Evolutionary conservation across 2,329 filamentous ascomycete genomes (phyloP).

Genomic region (Paracoccidioides lutzii): DNA sequence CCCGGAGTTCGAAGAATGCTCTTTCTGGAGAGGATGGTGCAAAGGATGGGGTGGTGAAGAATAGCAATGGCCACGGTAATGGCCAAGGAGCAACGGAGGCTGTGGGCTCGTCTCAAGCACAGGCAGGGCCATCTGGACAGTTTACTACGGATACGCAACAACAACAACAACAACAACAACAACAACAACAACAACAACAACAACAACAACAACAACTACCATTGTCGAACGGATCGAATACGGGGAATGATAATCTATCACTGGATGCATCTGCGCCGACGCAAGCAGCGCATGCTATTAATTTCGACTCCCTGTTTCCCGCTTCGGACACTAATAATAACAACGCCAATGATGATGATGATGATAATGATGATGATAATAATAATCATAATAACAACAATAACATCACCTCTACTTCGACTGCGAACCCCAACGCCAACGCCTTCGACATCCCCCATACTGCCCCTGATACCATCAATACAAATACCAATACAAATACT

Average conservation of each 20-base stretch:
- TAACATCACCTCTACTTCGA: not conserved
- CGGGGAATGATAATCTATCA: not conserved
- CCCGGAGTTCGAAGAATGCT: not conserved
- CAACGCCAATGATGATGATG: not conserved
- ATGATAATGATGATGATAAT: slow-evolving; percentile 15
- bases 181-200: not conserved
- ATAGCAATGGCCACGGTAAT: no score
- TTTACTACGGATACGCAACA: no score
- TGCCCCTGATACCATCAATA: not conserved
- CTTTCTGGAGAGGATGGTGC: not conserved
- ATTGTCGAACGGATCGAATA: not conserved
- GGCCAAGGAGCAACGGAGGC: no score
- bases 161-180: not conserved
- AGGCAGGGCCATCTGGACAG: no score
- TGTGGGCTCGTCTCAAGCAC: no score
- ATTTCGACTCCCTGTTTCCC: slow-evolving; percentile 30
- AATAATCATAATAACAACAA: slow-evolving; percentile 8
- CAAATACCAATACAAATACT: not conserved
- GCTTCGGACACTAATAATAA: slow-evolving; percentile 17
- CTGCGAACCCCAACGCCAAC: not conserved
- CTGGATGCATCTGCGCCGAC: not conserved
- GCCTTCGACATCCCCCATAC: not conserved
- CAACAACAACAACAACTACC: not conserved
- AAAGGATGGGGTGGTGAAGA: not conserved
- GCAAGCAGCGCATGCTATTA: slow-evolving; percentile 13